These are phyloP conservation scores for Dothistroma pini DNA, from an alignment of 2,329 filamentous ascomycete genomes.

Conservation along the genomic window DNA sequence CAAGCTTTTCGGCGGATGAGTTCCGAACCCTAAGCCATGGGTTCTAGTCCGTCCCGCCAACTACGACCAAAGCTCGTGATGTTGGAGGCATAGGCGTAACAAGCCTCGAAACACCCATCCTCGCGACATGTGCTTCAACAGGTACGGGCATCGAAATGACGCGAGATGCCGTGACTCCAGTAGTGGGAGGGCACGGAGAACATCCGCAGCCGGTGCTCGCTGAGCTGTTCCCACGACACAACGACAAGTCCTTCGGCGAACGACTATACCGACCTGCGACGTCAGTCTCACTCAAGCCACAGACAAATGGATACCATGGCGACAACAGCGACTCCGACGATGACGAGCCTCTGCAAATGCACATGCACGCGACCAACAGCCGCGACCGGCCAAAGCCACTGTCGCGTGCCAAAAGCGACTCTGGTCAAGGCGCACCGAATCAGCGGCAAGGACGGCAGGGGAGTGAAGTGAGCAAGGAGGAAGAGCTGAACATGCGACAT, in stretches of 20 bases:
- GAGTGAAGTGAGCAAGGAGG: constrained; percentile 12
- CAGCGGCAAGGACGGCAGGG: constrained; percentile 7
- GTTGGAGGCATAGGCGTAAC: not conserved
- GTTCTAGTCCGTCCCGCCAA: no score
- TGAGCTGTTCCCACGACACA: constrained; percentile 12
- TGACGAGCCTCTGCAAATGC: constrained; percentile 45
- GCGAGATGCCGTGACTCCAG: constrained; percentile 22
- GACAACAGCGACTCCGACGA: constrained; percentile 35
- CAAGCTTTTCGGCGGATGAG: no score
- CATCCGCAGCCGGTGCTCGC: constrained; percentile 27
- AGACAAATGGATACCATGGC: constrained; percentile 21
- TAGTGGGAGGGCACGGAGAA: constrained; percentile 25
- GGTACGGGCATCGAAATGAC: constrained; percentile 21
- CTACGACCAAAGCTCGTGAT: no score
- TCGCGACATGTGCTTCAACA: constrained; percentile 11
- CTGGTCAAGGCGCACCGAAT: constrained; percentile 4
- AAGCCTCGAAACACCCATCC: not conserved
- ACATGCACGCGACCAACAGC: constrained; percentile 41
- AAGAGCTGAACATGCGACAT: constrained; percentile 57
- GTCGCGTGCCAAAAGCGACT: constrained; percentile 22
- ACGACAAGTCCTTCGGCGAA: constrained; percentile 18
- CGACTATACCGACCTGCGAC: constrained; percentile 13
- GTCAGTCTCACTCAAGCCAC: constrained; percentile 13
- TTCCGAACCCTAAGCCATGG: no score
- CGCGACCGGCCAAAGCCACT: constrained; percentile 14